Percentiles rank a stretch among this genome's conserved stretches.
phyloP scores from a whole-genome alignment of 176 grass and related monocot species.

The Paspalum notatum region DNA sequence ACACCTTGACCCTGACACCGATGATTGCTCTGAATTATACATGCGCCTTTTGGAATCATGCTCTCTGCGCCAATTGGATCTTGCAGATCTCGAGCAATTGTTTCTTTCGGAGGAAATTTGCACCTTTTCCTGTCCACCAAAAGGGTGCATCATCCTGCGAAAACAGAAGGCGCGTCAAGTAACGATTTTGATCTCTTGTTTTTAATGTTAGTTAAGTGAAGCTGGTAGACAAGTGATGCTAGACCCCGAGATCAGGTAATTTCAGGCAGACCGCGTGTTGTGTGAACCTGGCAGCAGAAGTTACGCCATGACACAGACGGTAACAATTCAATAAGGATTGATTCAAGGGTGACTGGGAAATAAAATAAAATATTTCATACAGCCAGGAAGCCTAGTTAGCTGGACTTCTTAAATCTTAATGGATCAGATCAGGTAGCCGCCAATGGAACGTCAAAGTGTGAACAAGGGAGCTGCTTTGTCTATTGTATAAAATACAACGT shows the following conservation, averaged over 20 bases:
- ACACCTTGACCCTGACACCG: not conserved
- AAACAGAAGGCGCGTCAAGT: not conserved
- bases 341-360: not conserved
- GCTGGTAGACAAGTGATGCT: not conserved
- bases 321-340: not conserved
- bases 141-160: not conserved
- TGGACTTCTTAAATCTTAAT: slow-evolving; percentile 25
- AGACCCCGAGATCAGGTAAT: not conserved
- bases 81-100: no score
- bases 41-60: no score
- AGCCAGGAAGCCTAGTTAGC: not conserved
- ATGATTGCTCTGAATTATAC: not conserved
- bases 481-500: not conserved
- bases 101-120: not conserved
- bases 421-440: not conserved
- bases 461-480: not conserved
- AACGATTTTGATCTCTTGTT: not conserved
- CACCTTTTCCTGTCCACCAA: not conserved
- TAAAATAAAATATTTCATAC: not conserved
- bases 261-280: not conserved
- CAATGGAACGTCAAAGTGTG: slow-evolving; percentile 1
- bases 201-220: not conserved
- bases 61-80: no score
- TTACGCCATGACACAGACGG: not conserved
- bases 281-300: not conserved